Conservation (phyloP, 2,329 filamentous ascomycete genomes). For the Botrytis porri region DNA sequence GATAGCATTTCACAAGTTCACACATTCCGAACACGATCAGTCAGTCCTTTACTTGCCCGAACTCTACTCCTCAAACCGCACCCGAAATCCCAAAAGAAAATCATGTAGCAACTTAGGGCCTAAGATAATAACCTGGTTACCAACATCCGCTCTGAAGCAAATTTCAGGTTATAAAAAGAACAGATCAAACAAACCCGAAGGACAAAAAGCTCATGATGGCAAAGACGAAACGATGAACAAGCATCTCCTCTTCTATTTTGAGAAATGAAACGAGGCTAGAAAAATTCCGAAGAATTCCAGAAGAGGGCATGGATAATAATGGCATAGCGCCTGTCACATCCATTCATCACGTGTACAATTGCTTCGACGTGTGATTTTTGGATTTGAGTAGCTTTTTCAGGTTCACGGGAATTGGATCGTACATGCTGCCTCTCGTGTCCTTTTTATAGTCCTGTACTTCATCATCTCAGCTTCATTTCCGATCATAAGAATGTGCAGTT, state of each 20-base stretch:
- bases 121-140: too few species aligned
- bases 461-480: background rate
- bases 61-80: background rate
- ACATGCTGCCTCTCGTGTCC: background rate
- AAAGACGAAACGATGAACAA: background rate
- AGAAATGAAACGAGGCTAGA: conserved; percentile 7
- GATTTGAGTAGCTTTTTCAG: background rate
- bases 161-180: background rate
- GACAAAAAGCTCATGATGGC: background rate
- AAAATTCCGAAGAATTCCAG: background rate
- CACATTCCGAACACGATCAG: background rate
- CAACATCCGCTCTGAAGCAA: too few species aligned
- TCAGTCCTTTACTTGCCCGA: background rate
- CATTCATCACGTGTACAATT: background rate
- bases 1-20: background rate
- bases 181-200: background rate
- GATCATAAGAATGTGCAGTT: background rate
- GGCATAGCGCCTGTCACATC: background rate
- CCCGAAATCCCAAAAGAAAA: too few species aligned
- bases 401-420: background rate
- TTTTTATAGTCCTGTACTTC: background rate
- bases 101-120: background rate
- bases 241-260: background rate
- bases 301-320: background rate
- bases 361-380: background rate